A percentile compares a stretch with the other conserved stretches of the same genome.
Conservation (phyloP, 495 filamentous ascomycete genomes). For the Daldinia loculata region DNA sequence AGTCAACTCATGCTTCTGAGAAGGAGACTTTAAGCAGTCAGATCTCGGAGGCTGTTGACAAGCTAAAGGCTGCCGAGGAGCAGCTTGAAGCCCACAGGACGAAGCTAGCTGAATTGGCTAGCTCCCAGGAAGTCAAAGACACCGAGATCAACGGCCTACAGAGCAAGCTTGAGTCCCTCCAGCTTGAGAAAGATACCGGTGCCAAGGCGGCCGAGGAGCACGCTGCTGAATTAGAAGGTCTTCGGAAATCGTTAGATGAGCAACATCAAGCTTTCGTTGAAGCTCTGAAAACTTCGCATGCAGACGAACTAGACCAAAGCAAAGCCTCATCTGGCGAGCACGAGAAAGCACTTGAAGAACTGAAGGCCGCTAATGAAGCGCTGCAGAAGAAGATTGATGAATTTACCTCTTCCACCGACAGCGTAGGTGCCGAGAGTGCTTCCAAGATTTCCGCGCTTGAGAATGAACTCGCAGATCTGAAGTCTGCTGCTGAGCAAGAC, state of each 20-base stretch:
- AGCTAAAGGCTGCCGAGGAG: slow-evolving; percentile 53
- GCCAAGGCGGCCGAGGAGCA: slow-evolving; percentile 52
- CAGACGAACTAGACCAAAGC: slow-evolving; percentile 51
- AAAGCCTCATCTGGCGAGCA: slow-evolving; percentile 46
- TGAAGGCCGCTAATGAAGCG: slow-evolving; percentile 54
- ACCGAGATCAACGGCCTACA: slow-evolving; percentile 54
- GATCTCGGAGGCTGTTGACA: slow-evolving; percentile 53
- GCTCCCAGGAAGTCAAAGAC: slow-evolving; percentile 51
- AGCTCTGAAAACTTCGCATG: slow-evolving; percentile 53
- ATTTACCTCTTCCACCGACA: slow-evolving; percentile 47
- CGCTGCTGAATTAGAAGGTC: slow-evolving; percentile 49
- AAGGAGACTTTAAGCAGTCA: slow-evolving; percentile 54
- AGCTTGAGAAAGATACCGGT: slow-evolving; percentile 51
- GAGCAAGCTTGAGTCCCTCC: slow-evolving; percentile 51
- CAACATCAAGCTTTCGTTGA: slow-evolving; percentile 51
- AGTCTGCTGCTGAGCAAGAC: slow-evolving; percentile 48
- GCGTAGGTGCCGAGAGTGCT: slow-evolving; percentile 36
- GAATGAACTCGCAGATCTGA: slow-evolving; percentile 54
- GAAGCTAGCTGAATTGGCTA: slow-evolving; percentile 48
- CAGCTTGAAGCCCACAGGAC: slow-evolving; percentile 50
- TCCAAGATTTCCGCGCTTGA: slow-evolving; percentile 52
- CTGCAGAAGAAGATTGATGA: slow-evolving; percentile 57
- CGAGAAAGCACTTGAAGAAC: slow-evolving; percentile 50
- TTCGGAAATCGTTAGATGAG: slow-evolving; percentile 53
- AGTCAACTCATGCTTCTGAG: slow-evolving; percentile 57